phyloP scores from a whole-genome alignment of 768 basidiomycete species.

The Lactarius trivialis region DNA sequence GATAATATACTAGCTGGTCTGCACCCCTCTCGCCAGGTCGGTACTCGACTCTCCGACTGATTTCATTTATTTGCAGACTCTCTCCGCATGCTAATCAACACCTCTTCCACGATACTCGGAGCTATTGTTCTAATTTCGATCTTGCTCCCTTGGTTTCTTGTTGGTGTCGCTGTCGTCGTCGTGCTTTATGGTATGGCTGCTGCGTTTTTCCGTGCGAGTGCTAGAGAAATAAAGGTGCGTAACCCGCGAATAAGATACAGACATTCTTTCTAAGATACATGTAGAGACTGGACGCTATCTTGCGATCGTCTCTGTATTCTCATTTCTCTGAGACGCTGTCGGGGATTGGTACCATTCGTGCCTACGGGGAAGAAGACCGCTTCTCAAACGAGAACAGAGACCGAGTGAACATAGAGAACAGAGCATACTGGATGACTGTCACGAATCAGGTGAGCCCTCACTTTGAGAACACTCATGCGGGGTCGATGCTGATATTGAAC shows the following conservation, averaged over 20 bases:
- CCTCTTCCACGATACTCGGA: slow-evolving; percentile 59
- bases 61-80: slow-evolving; percentile 39
- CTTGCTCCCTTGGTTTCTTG: slow-evolving; percentile 78
- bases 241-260: background rate
- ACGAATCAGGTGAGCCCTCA: slow-evolving; percentile 58
- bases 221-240: slow-evolving; percentile 72
- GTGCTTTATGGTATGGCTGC: slow-evolving; percentile 65
- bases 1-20: slow-evolving; percentile 63
- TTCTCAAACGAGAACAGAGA: slow-evolving; percentile 71
- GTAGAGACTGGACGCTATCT: slow-evolving; percentile 68
- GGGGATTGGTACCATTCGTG: slow-evolving; percentile 81
- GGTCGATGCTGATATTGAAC: slow-evolving; percentile 63
- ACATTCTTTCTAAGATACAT: slow-evolving; percentile 1
- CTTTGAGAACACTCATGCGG: slow-evolving; percentile 33
- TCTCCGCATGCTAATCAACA: slow-evolving; percentile 63
- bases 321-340: slow-evolving; percentile 90
- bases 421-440: slow-evolving; percentile 83
- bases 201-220: slow-evolving; percentile 77
- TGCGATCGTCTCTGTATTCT: slow-evolving; percentile 81
- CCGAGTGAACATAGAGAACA: slow-evolving; percentile 80
- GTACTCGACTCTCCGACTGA: slow-evolving; percentile 3
- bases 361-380: slow-evolving; percentile 72
- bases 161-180: slow-evolving; percentile 57
- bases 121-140: slow-evolving; percentile 75
- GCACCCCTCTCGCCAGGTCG: background rate